Conservation (phyloP, 83 land plant genomes). For the Diphasiastrum complanatum region DNA sequence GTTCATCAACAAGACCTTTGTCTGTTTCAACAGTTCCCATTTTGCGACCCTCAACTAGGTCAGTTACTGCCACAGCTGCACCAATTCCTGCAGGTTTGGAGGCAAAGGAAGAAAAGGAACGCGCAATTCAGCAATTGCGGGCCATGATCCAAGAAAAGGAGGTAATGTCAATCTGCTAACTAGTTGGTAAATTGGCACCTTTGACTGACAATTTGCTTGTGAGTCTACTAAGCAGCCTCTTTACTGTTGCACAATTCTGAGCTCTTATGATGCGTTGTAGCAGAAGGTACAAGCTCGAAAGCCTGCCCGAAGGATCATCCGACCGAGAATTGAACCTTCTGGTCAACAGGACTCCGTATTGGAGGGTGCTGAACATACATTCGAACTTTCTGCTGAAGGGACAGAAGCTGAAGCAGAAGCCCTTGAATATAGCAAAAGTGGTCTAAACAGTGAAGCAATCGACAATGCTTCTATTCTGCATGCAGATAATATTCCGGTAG, state of each 20-base stretch:
- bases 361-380: constrained; percentile 20
- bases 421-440: not conserved
- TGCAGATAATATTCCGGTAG: no score
- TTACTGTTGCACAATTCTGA: not conserved
- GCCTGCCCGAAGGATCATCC: constrained; percentile 24
- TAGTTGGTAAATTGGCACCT: not conserved
- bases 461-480: no score
- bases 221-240: not conserved
- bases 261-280: not conserved
- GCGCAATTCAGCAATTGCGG: constrained; percentile 21
- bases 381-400: constrained; percentile 17
- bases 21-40: not conserved
- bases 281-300: constrained; percentile 22
- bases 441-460: not conserved
- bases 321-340: constrained; percentile 35
- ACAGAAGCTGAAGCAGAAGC: constrained; percentile 14
- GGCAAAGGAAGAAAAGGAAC: constrained; percentile 7
- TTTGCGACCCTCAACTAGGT: not conserved
- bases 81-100: not conserved
- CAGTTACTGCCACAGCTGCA: not conserved
- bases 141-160: constrained; percentile 25
- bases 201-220: not conserved
- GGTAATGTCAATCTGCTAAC: constrained; percentile 11
- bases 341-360: constrained; percentile 5
- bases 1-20: not conserved